Evolutionary conservation across 768 basidiomycete species (phyloP).

Genomic region (Russula earlei): DNA sequence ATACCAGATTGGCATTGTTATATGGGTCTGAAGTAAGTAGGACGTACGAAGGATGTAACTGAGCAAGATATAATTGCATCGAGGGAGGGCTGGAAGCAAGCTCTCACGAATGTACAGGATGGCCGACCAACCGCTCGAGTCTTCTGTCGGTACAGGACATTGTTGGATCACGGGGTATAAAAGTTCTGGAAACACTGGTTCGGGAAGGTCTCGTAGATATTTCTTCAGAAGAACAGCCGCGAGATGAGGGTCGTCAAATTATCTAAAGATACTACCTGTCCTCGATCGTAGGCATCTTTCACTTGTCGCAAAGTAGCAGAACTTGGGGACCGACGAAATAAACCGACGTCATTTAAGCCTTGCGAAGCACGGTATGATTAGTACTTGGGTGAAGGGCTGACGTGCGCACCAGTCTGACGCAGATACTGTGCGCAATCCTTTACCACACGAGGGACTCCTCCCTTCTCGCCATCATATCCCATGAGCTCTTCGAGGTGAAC

Average conservation of each 20-base stretch:
- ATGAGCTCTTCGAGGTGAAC: constrained; percentile 76
- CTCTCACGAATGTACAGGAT: constrained; percentile 60
- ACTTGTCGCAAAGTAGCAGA: constrained; percentile 62
- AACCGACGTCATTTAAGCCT: constrained; percentile 62
- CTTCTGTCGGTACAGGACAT: constrained; percentile 52
- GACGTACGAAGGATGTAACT: constrained; percentile 38
- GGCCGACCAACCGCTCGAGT: constrained; percentile 46
- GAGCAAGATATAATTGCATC: constrained; percentile 65
- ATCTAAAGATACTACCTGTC: constrained; percentile 70
- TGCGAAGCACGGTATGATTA: not conserved
- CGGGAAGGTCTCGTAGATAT: constrained; percentile 71
- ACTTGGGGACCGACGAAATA: constrained; percentile 76
- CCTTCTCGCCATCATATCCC: constrained; percentile 77
- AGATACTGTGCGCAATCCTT: constrained; percentile 67
- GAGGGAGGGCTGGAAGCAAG: constrained; percentile 56
- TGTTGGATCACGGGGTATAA: constrained; percentile 55
- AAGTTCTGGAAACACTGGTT: constrained; percentile 65
- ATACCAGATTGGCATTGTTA: not conserved
- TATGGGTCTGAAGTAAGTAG: not conserved
- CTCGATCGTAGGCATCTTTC: constrained; percentile 78
- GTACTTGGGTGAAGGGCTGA: not conserved
- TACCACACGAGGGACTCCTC: constrained; percentile 71
- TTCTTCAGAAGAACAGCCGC: constrained; percentile 84
- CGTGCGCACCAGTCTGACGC: constrained; percentile 40
- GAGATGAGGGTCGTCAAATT: constrained; percentile 71